Base-by-base conservation (phyloP, 2,329 filamentous ascomycete genomes). In the Hirsutella minnesotensis region DNA sequence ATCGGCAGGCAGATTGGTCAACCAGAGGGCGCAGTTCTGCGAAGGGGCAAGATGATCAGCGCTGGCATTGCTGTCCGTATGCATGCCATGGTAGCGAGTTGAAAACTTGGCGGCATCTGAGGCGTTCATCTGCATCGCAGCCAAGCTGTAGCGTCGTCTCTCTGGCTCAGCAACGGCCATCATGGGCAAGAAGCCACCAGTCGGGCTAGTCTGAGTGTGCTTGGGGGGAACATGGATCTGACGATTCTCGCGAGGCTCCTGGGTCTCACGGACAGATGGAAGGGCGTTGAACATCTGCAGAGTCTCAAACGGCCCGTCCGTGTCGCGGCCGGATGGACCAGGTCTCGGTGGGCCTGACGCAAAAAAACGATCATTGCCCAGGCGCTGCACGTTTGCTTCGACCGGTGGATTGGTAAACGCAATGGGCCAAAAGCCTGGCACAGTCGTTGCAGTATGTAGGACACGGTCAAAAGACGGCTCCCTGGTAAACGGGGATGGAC, bases 1-100 rank as follows among this genome's bases (percentile, higher is more conserved):
- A 41, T 61, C 47, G 0, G 66, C 59, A 0, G 73, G 69, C 0
- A 78, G 62, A 40, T 72, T 69, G 2, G 67, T 71, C 21, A 78
- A 48, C 66, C 72, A 77, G 1, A 77, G 57, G 0, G 70, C 64
- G 27, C 71, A 73, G 53, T 74, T 77, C 27, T 64, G 42, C 10
- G 58, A 55, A 1, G 54, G 43, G 0, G 46, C 9, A 5, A 65
- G 55, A 20, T 56, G 42, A 12, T 58, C 51, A 3, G 53, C 54
- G 42, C 61, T 63, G 33, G 62, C 62, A 40, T 65, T 65, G 15
- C 49, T 52, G 4, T 52, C 46, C 5, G 52, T 61, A 38, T 64
- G 62, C 46, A 61, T 60, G 12, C 62, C 62, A 38, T 55, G 56
- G 42, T 65, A 65, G 38, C 55, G 57, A n/a, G 41, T 34, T 0